phyloP scores from a whole-genome alignment of 352 stramenopile genomes.

The Globisporangium takayamanum region DNA sequence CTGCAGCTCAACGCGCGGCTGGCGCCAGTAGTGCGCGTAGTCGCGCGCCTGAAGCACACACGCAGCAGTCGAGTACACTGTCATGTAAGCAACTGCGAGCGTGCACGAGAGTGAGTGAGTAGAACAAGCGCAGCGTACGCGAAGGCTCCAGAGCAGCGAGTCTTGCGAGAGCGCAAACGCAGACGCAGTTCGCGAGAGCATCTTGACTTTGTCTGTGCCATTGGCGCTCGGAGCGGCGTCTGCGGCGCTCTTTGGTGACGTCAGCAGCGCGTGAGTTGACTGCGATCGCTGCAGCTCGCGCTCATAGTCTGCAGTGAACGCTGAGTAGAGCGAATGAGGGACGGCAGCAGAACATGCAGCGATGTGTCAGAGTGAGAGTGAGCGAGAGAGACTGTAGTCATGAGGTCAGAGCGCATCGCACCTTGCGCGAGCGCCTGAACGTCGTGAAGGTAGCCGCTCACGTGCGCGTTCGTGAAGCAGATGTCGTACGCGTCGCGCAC shows the following conservation, averaged over 20 bases:
- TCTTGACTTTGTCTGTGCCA: constrained; percentile 10
- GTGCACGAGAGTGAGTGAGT: background rate
- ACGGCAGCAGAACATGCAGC: background rate
- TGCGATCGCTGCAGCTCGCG: constrained; percentile 7
- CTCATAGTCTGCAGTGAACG: constrained; percentile 6
- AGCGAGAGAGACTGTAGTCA: background rate
- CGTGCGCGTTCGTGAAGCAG: constrained; percentile 50
- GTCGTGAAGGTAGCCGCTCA: constrained; percentile 50
- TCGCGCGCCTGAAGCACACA: constrained; percentile 24
- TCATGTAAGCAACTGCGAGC: background rate
- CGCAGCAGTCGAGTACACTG: background rate
- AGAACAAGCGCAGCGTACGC: background rate
- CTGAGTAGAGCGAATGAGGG: background rate
- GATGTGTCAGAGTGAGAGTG: background rate
- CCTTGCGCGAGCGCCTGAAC: constrained; percentile 42
- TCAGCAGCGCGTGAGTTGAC: background rate
- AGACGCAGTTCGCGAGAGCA: constrained; percentile 9
- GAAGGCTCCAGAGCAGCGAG: constrained; percentile 13
- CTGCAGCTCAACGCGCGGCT: constrained; percentile 23
- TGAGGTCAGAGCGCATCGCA: constrained; percentile 2
- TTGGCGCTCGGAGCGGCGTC: background rate
- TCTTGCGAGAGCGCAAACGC: constrained; percentile 5
- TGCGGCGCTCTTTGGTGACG: background rate
- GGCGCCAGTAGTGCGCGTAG: constrained; percentile 37
- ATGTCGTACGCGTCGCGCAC: constrained; percentile 42